Percentiles rank a stretch among this genome's conserved stretches.
These are phyloP conservation scores for Penicillium macrosclerotiorum DNA, from an alignment of 495 filamentous ascomycete species.

Conservation along the genomic window DNA sequence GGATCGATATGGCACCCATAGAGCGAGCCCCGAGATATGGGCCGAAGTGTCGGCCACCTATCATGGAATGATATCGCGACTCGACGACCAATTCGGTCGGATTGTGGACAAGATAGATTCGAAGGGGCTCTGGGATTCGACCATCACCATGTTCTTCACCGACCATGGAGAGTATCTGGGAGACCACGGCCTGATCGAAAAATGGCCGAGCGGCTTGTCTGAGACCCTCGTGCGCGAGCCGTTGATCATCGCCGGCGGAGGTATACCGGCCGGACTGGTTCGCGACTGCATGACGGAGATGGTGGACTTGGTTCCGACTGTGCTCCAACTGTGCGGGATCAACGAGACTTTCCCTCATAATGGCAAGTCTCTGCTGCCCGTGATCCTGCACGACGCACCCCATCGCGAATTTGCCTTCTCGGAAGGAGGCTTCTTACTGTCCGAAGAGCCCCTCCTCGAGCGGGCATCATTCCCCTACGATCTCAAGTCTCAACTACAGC, in stretches of 20 bases:
- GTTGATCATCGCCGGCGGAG: conserved; percentile 27
- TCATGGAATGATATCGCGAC: conserved; percentile 25
- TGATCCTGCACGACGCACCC: conserved; percentile 11
- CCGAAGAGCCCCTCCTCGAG: conserved; percentile 27
- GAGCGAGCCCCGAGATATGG: conserved; percentile 23
- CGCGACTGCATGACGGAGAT: conserved; percentile 27
- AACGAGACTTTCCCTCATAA: conserved; percentile 23
- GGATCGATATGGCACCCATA: conserved; percentile 18
- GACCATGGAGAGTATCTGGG: conserved; percentile 29
- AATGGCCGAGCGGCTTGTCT: conserved; percentile 27
- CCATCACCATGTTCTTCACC: conserved; percentile 25
- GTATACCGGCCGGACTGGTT: conserved; percentile 19
- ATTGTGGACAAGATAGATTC: conserved; percentile 13
- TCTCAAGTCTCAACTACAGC: conserved; percentile 25
- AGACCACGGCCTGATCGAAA: conserved; percentile 28
- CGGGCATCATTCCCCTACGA: conserved; percentile 28
- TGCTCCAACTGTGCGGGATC: conserved; percentile 24
- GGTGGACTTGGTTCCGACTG: conserved; percentile 29
- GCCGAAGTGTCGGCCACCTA: conserved; percentile 26
- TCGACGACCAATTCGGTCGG: conserved; percentile 25
- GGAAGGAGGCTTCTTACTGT: conserved; percentile 23
- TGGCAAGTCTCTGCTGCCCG: conserved; percentile 21
- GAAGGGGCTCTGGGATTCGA: conserved; percentile 17
- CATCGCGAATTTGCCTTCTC: conserved; percentile 26
- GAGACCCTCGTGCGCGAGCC: conserved; percentile 27